phyloP scores from a whole-genome alignment of 2,329 filamentous ascomycete genomes.

The Colletotrichum echinochloae region DNA sequence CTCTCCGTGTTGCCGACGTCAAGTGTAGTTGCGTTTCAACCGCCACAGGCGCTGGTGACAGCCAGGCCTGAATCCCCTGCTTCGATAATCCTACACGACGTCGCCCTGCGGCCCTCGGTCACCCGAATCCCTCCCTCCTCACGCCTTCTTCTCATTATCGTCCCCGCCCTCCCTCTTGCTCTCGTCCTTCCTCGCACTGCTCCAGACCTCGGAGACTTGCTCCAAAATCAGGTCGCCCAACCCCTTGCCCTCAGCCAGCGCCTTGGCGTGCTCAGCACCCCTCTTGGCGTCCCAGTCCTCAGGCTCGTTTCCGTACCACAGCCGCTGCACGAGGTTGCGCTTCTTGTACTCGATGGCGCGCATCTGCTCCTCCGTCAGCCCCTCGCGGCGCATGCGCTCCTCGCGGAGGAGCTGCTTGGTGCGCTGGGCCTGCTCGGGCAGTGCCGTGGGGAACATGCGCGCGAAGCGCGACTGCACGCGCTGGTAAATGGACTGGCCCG shows the following conservation, averaged over 20 bases:
- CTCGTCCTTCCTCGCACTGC: conserved; percentile 49
- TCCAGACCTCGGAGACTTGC: conserved; percentile 67
- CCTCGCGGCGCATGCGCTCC: conserved; percentile 47
- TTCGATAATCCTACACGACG: conserved; percentile 18
- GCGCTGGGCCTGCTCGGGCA: conserved; percentile 67
- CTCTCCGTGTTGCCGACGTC: conserved; percentile 5
- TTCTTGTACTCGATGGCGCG: conserved; percentile 44
- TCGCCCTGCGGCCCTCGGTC: not conserved
- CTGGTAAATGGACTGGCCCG: conserved; percentile 62
- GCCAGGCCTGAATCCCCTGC: not conserved
- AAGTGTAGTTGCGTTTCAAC: not conserved
- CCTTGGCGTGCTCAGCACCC: conserved; percentile 63
- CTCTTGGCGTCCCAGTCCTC: conserved; percentile 67
- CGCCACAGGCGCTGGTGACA: not conserved
- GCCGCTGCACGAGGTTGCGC: conserved; percentile 54
- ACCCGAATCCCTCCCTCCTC: not conserved
- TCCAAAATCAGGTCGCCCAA: conserved; percentile 68
- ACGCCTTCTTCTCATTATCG: conserved; percentile 40
- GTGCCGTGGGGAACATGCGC: conserved; percentile 62
- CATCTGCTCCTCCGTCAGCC: conserved; percentile 43
- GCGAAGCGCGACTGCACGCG: conserved; percentile 59
- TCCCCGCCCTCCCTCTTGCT: conserved; percentile 23
- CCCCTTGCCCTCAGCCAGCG: conserved; percentile 66
- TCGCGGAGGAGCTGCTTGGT: conserved; percentile 58
- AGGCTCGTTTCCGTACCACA: conserved; percentile 71